Evolutionary conservation across 1,284 basidiomycete genomes (phyloP).

Genomic region (Cutaneotrichosporon cyanovorans): DNA sequence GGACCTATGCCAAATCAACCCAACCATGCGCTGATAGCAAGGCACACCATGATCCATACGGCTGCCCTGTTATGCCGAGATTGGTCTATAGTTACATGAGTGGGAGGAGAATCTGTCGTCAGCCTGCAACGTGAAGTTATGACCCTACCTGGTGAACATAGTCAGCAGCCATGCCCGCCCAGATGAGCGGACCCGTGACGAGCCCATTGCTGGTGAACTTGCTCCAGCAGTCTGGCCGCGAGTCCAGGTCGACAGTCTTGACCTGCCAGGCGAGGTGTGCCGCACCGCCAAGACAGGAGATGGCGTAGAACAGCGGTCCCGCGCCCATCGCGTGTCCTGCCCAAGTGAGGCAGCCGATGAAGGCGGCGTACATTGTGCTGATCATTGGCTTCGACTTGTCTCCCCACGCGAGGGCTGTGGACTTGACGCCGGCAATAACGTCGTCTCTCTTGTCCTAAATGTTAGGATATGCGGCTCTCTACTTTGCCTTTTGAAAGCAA

Average conservation of each 20-base stretch:
- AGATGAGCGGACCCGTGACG: slow-evolving; percentile 74
- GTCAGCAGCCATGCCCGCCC: slow-evolving; percentile 73
- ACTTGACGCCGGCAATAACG: slow-evolving; percentile 77
- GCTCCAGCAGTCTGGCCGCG: slow-evolving; percentile 77
- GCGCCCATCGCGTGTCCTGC: slow-evolving; percentile 73
- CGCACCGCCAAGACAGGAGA: slow-evolving; percentile 65
- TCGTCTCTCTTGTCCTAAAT: slow-evolving; percentile 87
- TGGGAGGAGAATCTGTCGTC: slow-evolving; percentile 2
- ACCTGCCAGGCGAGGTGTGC: slow-evolving; percentile 76
- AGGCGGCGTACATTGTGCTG: slow-evolving; percentile 62
- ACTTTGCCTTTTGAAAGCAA: not conserved
- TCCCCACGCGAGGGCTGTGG: slow-evolving; percentile 87
- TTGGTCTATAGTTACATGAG: not conserved
- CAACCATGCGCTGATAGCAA: not conserved
- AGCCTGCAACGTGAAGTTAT: not conserved
- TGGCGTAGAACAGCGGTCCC: slow-evolving; percentile 65
- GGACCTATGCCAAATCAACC: not conserved
- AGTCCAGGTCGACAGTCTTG: slow-evolving; percentile 68
- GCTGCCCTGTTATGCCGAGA: not conserved
- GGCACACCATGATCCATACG: not conserved
- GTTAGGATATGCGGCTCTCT: too few relatives aligned
- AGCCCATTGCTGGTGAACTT: slow-evolving; percentile 84
- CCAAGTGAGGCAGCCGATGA: slow-evolving; percentile 66
- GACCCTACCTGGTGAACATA: slow-evolving; percentile 49
- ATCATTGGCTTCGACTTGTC: slow-evolving; percentile 69